These are phyloP conservation scores for Ulvella scutata DNA, from an alignment of 139 green algal genomes.

Conservation along the genomic window DNA sequence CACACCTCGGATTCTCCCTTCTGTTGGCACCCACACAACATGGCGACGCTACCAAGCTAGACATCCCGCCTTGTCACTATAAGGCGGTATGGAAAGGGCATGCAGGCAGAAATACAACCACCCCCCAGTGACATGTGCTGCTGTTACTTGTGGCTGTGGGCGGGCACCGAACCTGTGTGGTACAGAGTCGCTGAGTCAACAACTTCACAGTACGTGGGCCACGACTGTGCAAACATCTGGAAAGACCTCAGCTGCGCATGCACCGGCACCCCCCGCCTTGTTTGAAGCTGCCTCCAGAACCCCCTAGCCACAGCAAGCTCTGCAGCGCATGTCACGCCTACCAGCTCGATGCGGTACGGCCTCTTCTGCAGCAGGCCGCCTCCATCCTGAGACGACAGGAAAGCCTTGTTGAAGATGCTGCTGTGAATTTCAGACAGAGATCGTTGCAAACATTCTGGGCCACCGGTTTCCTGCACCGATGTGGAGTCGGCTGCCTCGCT, in stretches of 20 bases:
- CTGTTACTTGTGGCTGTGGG: neutral
- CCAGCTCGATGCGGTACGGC: slow-evolving; percentile 29
- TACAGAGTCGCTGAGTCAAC: slow-evolving; percentile 32
- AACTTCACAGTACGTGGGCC: slow-evolving; percentile 11
- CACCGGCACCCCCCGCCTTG: slow-evolving; percentile 23
- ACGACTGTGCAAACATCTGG: slow-evolving; percentile 19
- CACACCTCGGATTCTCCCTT: neutral
- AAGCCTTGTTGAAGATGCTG: neutral
- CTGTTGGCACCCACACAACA: neutral
- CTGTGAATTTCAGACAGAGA: neutral
- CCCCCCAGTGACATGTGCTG: neutral
- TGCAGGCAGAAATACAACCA: neutral
- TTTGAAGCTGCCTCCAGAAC: slow-evolving; percentile 25
- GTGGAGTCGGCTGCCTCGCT: neutral
- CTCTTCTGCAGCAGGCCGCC: neutral
- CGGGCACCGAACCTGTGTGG: slow-evolving; percentile 20
- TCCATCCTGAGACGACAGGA: neutral
- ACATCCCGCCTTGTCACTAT: neutral
- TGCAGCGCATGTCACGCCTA: slow-evolving; percentile 34
- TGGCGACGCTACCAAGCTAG: neutral
- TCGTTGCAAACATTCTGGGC: slow-evolving; percentile 11
- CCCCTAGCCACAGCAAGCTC: slow-evolving; percentile 26
- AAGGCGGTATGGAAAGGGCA: neutral
- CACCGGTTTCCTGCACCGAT: no score
- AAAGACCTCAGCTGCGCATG: slow-evolving; percentile 23